These are phyloP conservation scores for Artomyces pyxidatus DNA, from an alignment of 768 basidiomycete species.

Conservation along the genomic window DNA sequence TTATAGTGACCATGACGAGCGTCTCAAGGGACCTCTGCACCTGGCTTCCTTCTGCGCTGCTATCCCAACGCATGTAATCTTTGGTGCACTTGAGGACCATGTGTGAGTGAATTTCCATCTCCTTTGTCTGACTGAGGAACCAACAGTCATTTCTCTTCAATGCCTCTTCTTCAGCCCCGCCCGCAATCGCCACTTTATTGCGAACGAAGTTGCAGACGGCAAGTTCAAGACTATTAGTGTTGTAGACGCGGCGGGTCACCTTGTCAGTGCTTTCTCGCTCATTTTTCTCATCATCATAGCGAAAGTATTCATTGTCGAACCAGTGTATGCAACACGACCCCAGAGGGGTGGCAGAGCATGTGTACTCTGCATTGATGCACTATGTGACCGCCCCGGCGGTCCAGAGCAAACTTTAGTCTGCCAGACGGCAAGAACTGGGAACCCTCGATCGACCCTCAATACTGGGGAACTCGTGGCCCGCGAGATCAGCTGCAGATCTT, in stretches of 20 bases:
- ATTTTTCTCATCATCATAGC: too few relatives aligned
- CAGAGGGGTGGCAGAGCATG: too few relatives aligned
- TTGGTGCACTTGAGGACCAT: conserved; percentile 6
- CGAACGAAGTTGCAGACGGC: not conserved
- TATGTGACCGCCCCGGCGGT: too few relatives aligned
- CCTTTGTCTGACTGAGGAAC: not conserved
- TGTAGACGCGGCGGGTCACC: conserved; percentile 9
- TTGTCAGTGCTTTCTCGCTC: conserved; percentile 3
- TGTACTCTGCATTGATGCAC: too few relatives aligned
- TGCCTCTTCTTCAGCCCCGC: not conserved
- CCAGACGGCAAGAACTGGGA: too few relatives aligned
- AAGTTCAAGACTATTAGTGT: conserved; percentile 5
- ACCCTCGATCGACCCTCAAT: too few relatives aligned
- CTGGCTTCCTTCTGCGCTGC: conserved; percentile 10
- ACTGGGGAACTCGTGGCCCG: too few relatives aligned
- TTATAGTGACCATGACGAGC: conserved; percentile 2
- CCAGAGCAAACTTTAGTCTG: too few relatives aligned
- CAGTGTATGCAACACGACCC: too few relatives aligned
- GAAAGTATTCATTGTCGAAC: too few relatives aligned
- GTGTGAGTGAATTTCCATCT: not conserved
- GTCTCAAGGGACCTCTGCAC: not conserved
- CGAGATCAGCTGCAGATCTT: too few relatives aligned
- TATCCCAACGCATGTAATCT: conserved; percentile 11
- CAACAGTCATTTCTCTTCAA: not conserved
- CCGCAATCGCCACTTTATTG: conserved; percentile 1